A percentile compares a stretch with the other conserved stretches of the same genome.
phyloP scores from a whole-genome alignment of 495 filamentous ascomycete genomes.

The Annulohypoxylon moriforme region DNA sequence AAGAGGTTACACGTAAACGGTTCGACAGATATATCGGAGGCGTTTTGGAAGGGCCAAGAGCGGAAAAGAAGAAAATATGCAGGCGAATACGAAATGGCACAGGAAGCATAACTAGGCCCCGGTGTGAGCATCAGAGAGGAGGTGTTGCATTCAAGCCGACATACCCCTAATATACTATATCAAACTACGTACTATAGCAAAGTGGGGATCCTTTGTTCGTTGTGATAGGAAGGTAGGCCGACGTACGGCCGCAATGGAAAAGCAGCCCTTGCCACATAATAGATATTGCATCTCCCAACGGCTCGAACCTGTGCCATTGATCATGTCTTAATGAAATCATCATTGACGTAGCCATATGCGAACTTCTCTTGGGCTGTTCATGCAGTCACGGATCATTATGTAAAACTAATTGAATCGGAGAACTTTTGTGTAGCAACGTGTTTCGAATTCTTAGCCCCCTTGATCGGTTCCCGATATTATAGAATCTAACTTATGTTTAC shows the following conservation, averaged over 20 bases:
- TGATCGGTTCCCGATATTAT: neutral
- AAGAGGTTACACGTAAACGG: neutral
- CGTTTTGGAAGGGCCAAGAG: neutral
- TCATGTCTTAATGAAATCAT: neutral
- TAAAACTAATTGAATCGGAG: neutral
- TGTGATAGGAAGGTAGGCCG: constrained; percentile 6
- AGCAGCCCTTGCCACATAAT: neutral
- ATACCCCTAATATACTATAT: constrained; percentile 7
- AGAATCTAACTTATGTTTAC: neutral
- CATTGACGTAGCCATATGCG: neutral
- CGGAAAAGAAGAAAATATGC: neutral
- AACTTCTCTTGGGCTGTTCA: neutral
- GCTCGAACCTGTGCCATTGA: neutral
- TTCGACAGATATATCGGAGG: neutral
- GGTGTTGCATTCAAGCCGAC: constrained; percentile 9
- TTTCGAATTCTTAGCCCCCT: neutral
- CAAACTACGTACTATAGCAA: neutral
- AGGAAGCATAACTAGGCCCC: neutral
- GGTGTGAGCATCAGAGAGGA: neutral
- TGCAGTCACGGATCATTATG: neutral
- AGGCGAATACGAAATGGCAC: neutral
- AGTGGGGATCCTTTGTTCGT: neutral
- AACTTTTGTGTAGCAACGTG: neutral
- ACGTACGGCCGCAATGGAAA: constrained; percentile 5
- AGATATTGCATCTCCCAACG: neutral